Evolutionary conservation across 2,329 filamentous ascomycete species (phyloP).

Genomic region (Penicillium italicum): DNA sequence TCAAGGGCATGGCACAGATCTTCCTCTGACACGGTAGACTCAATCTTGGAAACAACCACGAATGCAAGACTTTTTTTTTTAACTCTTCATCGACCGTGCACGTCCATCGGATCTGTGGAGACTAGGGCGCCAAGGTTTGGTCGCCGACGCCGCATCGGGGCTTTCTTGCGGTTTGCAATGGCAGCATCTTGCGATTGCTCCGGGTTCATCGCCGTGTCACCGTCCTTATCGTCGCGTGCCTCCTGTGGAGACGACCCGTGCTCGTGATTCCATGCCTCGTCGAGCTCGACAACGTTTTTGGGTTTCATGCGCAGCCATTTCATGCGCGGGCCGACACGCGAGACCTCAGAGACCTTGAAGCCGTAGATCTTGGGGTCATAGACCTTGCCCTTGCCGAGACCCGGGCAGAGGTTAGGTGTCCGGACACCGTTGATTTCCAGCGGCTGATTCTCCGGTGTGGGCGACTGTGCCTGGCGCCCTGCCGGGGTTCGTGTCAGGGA

Average conservation of each 20-base stretch:
- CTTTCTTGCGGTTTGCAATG: slow-evolving; percentile 43
- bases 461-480: slow-evolving; percentile 26
- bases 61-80: neutral
- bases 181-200: slow-evolving; percentile 36
- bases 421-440: slow-evolving; percentile 76
- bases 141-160: slow-evolving; percentile 42
- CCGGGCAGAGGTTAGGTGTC: slow-evolving; percentile 80
- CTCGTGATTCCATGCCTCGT: slow-evolving; percentile 58
- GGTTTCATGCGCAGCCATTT: slow-evolving; percentile 91
- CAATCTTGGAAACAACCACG: neutral
- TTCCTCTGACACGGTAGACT: neutral
- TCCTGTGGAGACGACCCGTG: slow-evolving; percentile 18
- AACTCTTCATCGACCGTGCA: slow-evolving; percentile 26
- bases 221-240: slow-evolving; percentile 29
- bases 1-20: neutral
- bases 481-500: slow-evolving; percentile 28
- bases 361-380: slow-evolving; percentile 97
- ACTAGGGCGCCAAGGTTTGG: slow-evolving; percentile 17
- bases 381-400: slow-evolving; percentile 74
- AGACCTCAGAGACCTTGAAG: slow-evolving; percentile 87
- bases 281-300: slow-evolving; percentile 71
- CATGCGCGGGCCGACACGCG: slow-evolving; percentile 89
- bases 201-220: slow-evolving; percentile 39
- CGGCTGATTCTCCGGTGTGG: slow-evolving; percentile 47
- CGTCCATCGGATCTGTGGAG: slow-evolving; percentile 33